These are phyloP conservation scores for Gamsiella multidivaricata DNA, from an alignment of 192 early-diverging fungal genomes.

Conservation along the genomic window DNA sequence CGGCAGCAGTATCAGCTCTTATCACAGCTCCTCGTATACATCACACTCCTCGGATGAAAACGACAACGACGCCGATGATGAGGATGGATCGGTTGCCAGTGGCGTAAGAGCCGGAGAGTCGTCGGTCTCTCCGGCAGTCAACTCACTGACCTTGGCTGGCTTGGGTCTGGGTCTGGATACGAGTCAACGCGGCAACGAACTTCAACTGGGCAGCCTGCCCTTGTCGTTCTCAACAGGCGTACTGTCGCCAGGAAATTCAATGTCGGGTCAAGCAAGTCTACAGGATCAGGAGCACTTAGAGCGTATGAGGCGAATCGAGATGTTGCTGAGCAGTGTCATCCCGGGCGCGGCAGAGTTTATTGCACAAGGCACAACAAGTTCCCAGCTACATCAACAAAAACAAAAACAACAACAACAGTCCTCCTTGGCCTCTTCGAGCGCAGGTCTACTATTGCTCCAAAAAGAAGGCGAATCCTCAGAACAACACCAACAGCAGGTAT, in stretches of 20 bases:
- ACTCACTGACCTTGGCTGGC: slow-evolving; percentile 25
- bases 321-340: slow-evolving; percentile 27
- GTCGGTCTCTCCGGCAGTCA: slow-evolving; percentile 16
- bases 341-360: slow-evolving; percentile 47
- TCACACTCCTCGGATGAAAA: slow-evolving; percentile 18
- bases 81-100: neutral
- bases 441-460: no score
- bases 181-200: no score
- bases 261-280: neutral
- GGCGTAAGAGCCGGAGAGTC: neutral
- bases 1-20: slow-evolving; percentile 32
- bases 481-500: neutral
- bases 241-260: neutral
- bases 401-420: slow-evolving; percentile 7
- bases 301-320: slow-evolving; percentile 33
- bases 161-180: slow-evolving; percentile 22
- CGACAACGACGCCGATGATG: slow-evolving; percentile 1
- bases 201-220: neutral
- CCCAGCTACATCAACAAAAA: slow-evolving; percentile 4
- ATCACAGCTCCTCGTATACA: slow-evolving; percentile 32
- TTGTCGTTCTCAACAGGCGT: neutral
- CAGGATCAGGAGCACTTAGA: slow-evolving; percentile 45
- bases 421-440: no score
- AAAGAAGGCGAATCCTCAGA: neutral
- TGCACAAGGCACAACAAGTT: slow-evolving; percentile 8